phyloP scores from a whole-genome alignment of 2,329 filamentous ascomycete genomes.

The Phyllosticta ampelicida region DNA sequence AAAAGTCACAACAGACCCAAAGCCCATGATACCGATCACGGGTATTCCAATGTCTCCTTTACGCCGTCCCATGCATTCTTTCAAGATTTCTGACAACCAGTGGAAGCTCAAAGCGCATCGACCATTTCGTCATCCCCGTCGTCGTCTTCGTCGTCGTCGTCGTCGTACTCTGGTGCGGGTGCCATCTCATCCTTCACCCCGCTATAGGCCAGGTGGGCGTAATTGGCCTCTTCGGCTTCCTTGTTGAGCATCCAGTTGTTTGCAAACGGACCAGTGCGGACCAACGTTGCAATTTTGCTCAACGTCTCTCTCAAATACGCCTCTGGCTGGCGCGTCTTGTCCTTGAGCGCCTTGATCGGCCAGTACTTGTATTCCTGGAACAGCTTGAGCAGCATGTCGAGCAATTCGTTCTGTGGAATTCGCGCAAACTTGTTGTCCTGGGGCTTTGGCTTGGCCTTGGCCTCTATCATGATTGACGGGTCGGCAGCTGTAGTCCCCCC shows the following conservation, averaged over 20 bases:
- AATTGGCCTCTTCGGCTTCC: slow-evolving; percentile 4
- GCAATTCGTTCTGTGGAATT: slow-evolving; percentile 76
- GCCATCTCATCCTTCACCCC: slow-evolving; percentile 11
- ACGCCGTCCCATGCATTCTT: slow-evolving; percentile 3
- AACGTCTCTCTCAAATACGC: slow-evolving; percentile 81
- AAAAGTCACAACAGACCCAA: background rate
- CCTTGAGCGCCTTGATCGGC: slow-evolving; percentile 80
- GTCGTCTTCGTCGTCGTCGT: slow-evolving; percentile 54
- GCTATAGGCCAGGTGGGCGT: background rate
- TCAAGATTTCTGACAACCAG: background rate
- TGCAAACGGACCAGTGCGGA: slow-evolving; percentile 73
- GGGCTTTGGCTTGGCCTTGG: slow-evolving; percentile 37
- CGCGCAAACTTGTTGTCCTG: slow-evolving; percentile 78
- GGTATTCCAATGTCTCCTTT: background rate
- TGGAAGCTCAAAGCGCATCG: slow-evolving; percentile 40
- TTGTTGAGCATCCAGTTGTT: slow-evolving; percentile 71
- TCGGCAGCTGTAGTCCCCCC: slow-evolving; percentile 22
- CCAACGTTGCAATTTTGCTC: slow-evolving; percentile 69
- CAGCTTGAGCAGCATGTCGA: slow-evolving; percentile 72
- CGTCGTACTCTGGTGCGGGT: slow-evolving; percentile 32
- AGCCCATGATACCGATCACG: background rate
- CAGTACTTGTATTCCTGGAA: slow-evolving; percentile 86
- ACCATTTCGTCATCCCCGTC: slow-evolving; percentile 61
- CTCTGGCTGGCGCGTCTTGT: slow-evolving; percentile 73
- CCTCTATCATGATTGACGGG: slow-evolving; percentile 40